A percentile compares a stretch with the other conserved stretches of the same genome.
Conservation (phyloP, 306 rosid genomes). For the Crataegus laevigata region DNA sequence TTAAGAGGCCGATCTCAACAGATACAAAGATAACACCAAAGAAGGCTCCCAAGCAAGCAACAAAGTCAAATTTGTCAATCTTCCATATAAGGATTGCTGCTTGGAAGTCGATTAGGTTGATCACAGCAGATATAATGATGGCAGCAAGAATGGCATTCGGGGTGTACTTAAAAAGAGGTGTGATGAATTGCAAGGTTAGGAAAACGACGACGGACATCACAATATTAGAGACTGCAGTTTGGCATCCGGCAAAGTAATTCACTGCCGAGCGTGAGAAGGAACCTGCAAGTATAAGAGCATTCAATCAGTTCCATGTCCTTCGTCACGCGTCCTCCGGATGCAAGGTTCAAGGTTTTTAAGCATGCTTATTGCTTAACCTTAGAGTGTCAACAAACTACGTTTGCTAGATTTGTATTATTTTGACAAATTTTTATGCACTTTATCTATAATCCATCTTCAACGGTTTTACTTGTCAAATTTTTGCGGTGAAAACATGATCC, state of each 20-base stretch:
- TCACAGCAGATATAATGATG: slow-evolving; percentile 90
- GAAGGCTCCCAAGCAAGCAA: slow-evolving; percentile 97
- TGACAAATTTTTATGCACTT: neutral
- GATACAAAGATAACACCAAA: slow-evolving; percentile 73
- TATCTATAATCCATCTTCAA: neutral
- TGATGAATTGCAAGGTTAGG: slow-evolving; percentile 67
- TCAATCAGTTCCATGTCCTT: slow-evolving; percentile 13
- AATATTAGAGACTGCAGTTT: slow-evolving; percentile 81
- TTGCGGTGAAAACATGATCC: neutral
- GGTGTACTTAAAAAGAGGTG: slow-evolving; percentile 90
- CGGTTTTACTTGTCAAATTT: neutral
- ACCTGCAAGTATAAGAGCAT: slow-evolving; percentile 39
- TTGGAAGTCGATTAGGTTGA: slow-evolving; percentile 64
- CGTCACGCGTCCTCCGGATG: neutral
- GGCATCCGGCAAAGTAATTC: slow-evolving; percentile 88
- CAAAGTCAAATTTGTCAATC: slow-evolving; percentile 81
- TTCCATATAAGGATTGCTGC: slow-evolving; percentile 89
- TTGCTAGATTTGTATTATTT: too few relatives aligned
- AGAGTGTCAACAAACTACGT: neutral
- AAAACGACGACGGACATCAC: slow-evolving; percentile 84
- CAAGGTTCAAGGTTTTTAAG: neutral
- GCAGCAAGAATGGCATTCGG: slow-evolving; percentile 86
- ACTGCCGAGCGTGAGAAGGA: slow-evolving; percentile 96
- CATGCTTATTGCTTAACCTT: neutral
- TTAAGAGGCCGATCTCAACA: slow-evolving; percentile 84